Evolutionary conservation across 495 filamentous ascomycete genomes (phyloP), one percentile per base, ranked within the genome.

Genomic region (Aspergillus sclerotioniger): DNA sequence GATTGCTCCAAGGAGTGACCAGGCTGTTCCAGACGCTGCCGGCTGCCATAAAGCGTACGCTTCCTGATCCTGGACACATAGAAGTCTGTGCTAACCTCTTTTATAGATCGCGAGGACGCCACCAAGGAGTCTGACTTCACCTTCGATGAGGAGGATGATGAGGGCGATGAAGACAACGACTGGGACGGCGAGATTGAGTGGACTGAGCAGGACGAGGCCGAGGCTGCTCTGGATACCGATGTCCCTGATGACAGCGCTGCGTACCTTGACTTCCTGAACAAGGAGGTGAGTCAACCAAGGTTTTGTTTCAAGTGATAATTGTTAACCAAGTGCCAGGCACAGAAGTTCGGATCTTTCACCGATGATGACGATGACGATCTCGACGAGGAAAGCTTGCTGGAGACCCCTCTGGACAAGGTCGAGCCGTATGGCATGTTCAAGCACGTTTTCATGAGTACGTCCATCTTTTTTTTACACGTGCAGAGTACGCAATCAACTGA

Each of bases 221-320:
- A 84, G 57, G 82, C 73, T 19, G 81, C 72, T 9, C 78, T 82
- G 50, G 74, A 82, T 6, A 74, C 68, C 10, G 94, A 96, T 62
- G 80, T 83, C 63, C 84, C 89, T 61, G 91, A 97, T 65, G 94
- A 98, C 74, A 91, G 90, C 66, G 86, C 89, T 17, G 91, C 94
- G 2, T 98, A 98, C 68, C 82, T 98, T 33, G 93, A 98, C 52
- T 98, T 98, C 77, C 73, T 98, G 48, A 93, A 92, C 63, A 87
- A 93, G 67, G 93, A 96, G 78, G 88, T 87, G 65, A 75, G 71
- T 55, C 32, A 8, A 28, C 12, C 10, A 1, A 13, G 39, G 6
- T 20, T 8, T 1, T 17, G 10, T 29, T 13, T 6, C 10, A n/a
- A 28, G 8, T 20, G 2, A 29, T 51, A 13, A 10, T 17, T 33